Evolutionary conservation across 164 flowering plant species (phyloP).

Genomic region (Euptelea pleiosperma): DNA sequence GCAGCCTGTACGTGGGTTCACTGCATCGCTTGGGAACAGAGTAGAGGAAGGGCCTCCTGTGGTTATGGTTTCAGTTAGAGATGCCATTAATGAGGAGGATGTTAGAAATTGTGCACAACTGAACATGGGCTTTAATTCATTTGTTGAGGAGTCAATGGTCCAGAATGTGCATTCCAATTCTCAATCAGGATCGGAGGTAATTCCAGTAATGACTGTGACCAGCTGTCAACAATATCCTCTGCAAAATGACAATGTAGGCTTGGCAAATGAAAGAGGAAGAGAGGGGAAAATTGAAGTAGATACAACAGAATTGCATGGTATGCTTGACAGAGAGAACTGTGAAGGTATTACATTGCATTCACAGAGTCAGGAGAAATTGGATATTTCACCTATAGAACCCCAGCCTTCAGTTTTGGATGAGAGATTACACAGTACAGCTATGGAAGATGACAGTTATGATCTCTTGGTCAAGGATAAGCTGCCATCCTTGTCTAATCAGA

Average conservation of each 20-base stretch:
- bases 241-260: slow-evolving; percentile 1
- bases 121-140: slow-evolving; percentile 13
- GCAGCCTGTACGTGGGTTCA: slow-evolving; percentile 10
- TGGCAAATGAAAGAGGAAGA: slow-evolving; percentile 7
- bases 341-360: slow-evolving; percentile 9
- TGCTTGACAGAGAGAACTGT: slow-evolving; percentile 3
- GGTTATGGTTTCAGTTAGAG: slow-evolving; percentile 5
- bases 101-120: slow-evolving; percentile 3
- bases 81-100: slow-evolving; percentile 6
- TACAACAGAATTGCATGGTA: slow-evolving; percentile 10
- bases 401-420: slow-evolving; percentile 15
- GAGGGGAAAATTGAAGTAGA: slow-evolving; percentile 4
- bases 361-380: not conserved
- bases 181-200: slow-evolving; percentile 5
- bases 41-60: slow-evolving; percentile 17
- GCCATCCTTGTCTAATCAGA: slow-evolving; percentile 13
- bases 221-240: not conserved
- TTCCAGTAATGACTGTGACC: slow-evolving; percentile 1
- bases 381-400: slow-evolving; percentile 12
- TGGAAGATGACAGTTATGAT: slow-evolving; percentile 21
- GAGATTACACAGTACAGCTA: slow-evolving; percentile 7
- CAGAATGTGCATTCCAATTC: slow-evolving; percentile 8
- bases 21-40: slow-evolving; percentile 11
- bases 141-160: slow-evolving; percentile 9
- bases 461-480: slow-evolving; percentile 20